phyloP scores from a whole-genome alignment of 2,329 filamentous ascomycete species.

The Neonectria punicea region DNA sequence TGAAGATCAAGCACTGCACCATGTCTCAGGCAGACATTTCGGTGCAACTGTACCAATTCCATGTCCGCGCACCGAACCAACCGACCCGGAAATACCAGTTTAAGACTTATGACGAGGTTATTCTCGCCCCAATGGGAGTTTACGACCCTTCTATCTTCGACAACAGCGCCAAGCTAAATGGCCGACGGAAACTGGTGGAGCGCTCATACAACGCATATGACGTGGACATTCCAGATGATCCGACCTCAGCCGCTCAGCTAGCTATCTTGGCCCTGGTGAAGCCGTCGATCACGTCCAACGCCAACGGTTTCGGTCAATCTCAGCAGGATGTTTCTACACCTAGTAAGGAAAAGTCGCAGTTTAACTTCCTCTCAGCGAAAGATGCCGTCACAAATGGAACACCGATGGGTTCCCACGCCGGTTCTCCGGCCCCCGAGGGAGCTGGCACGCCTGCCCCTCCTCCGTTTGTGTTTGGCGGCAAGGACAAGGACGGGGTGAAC shows the following conservation, averaged over 20 bases:
- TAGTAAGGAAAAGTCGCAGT: conserved; percentile 71
- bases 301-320: conserved; percentile 56
- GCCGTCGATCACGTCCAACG: conserved; percentile 62
- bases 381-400: conserved; percentile 78
- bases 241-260: conserved; percentile 84
- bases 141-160: conserved; percentile 92
- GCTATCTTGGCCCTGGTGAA: conserved; percentile 70
- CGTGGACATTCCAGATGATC: conserved; percentile 86
- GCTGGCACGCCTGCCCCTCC: conserved; percentile 72
- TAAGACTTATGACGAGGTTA: conserved; percentile 96
- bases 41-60: conserved; percentile 89
- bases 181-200: conserved; percentile 83
- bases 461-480: conserved; percentile 64
- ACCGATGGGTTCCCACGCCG: conserved; percentile 85
- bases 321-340: conserved; percentile 66
- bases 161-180: conserved; percentile 79
- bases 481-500: conserved; percentile 55
- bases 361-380: conserved; percentile 70
- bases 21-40: conserved; percentile 91
- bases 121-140: conserved; percentile 94
- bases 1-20: conserved; percentile 93
- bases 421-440: conserved; percentile 86
- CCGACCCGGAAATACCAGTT: conserved; percentile 94
- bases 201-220: conserved; percentile 96
- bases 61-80: conserved; percentile 87